Evolutionary conservation across 495 filamentous ascomycete species (phyloP), one percentile per base, ranked within the genome.

Genomic region (Penicillium desertorum): DNA sequence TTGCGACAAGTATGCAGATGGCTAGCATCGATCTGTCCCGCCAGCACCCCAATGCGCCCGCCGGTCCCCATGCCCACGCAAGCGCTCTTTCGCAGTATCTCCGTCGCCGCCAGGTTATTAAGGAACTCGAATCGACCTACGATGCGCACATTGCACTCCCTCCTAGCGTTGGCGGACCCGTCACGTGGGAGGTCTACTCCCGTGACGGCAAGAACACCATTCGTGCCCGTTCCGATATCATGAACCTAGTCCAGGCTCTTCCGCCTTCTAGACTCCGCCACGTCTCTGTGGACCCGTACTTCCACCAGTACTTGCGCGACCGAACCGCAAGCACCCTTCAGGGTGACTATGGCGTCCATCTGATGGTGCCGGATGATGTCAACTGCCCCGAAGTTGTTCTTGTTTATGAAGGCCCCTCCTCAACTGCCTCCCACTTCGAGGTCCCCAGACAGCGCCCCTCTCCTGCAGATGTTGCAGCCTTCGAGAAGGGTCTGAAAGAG

Each of bases 1-100:
- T 96, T 23, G 91, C 92, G 19, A 85, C 86, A 45, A 83, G 82
- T 62, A 93, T 96, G 86, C 86, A 91, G 50, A 85, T 84, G 75
- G 80, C 85, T 22, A 87, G 81, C 64, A 83, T 92, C 58, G 91
- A 96, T 64, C 79, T 95, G 60, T 82, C 89, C 22, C 83, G 83
- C 30, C 86, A 89, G 67, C 86, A 95, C 60, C 81, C 81, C 19
- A 87, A 85, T 60, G 86, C 89, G n/a, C 83, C 86, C 23, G 76
- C 81, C 34, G 88, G 88, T 30, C 80, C 88, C 7, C 81, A 88
- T 41, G 79, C 78, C 27, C 92, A 98, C 66, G 92, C 92, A 5
- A 86, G 87, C 54, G 88, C 92, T 60, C 68, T 98, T 37, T 89
- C 90, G 4, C 86, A 89, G 22, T 98, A 98, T 68, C 79, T 96